Base-by-base conservation (phyloP, 2,329 filamentous ascomycete species). In the Curvularia spicifera region DNA sequence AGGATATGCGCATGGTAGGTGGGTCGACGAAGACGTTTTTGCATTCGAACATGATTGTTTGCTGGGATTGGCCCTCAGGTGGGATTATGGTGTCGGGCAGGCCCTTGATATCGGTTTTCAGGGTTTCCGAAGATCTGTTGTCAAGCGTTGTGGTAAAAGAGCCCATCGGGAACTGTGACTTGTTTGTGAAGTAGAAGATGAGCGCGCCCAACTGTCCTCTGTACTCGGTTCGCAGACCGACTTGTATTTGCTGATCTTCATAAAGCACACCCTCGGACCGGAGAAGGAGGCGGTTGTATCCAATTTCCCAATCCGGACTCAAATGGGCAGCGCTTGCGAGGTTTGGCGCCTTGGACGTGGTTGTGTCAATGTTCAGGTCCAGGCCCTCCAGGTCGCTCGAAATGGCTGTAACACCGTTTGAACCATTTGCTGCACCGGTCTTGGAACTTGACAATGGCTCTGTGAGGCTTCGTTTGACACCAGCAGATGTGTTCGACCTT, bases 91-190 rank as follows among this genome's bases (percentile, higher is more conserved):
- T 93, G 28, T 98, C 94, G 0, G 95, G 93, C 5, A 98, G 83
- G 56, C 87, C 89, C 78, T 97, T 97, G 60, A 92, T 87, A 71
- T 98, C 95, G 78, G 92, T 90, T 37, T 91, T 91, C 53, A 99
- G 78, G 54, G 85, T 83, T 54, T 93, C 89, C 0, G 83, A 73
- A 0, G 84, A 81, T 18, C 79, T 80, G 63, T 96, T 88, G 74
- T 98, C 93, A 47, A 98, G 81, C 0, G 94, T 96, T 0, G 95
- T 98, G 0, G 95, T 98, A 74, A 99, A 96, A 0, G 93, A 97
- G 53, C 88, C 90, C 69, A 99, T 90, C 0, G 90, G 80, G 37
- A 90, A 89, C 0, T 91, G 88, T 0, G 92, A 93, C 80, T 97
- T 97, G 82, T 99, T 99, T 60, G 89, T 91, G 76, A 98, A 97